Percentiles rank a stretch among this genome's conserved stretches.
Conservation (phyloP, 139 green algal genomes). For the Axilococcus clingmanii region DNA sequence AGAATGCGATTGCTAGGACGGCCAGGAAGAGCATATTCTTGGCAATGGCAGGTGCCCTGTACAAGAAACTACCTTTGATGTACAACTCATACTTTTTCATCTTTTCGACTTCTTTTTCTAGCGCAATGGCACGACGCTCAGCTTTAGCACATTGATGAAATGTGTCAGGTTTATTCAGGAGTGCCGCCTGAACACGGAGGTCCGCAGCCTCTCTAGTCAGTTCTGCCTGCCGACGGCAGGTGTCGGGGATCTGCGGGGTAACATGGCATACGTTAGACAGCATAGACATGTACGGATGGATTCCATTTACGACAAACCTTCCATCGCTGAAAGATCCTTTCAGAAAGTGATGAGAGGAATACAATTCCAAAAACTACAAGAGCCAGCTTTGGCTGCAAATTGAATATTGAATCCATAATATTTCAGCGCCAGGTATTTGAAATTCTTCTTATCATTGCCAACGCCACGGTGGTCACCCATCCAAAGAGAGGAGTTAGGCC, state of each 20-base stretch:
- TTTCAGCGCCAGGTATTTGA: too few relatives aligned
- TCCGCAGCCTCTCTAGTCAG: not conserved
- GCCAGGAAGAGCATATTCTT: not conserved
- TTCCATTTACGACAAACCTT: too few relatives aligned
- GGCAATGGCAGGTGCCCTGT: not conserved
- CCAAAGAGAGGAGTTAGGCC: too few relatives aligned
- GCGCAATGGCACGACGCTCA: slow-evolving; percentile 16
- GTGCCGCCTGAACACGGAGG: slow-evolving; percentile 13
- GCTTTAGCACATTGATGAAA: slow-evolving; percentile 29
- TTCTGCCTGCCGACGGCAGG: not conserved
- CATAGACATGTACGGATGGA: too few relatives aligned
- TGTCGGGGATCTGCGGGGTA: slow-evolving; percentile 4
- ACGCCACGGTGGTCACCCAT: too few relatives aligned
- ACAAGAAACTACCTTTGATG: not conserved
- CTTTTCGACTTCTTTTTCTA: slow-evolving; percentile 22
- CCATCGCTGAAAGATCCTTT: too few relatives aligned
- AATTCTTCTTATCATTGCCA: too few relatives aligned
- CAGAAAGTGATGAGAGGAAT: too few relatives aligned
- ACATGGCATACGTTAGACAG: too few relatives aligned
- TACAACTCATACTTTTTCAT: not conserved
- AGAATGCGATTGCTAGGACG: not conserved
- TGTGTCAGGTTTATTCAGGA: slow-evolving; percentile 16
- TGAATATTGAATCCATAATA: too few relatives aligned
- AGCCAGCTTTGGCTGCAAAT: too few relatives aligned
- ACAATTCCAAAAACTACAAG: too few relatives aligned